Evolutionary conservation across 371 early-diverging fungal species (phyloP).

Genomic region (Mucor velutinosus): DNA sequence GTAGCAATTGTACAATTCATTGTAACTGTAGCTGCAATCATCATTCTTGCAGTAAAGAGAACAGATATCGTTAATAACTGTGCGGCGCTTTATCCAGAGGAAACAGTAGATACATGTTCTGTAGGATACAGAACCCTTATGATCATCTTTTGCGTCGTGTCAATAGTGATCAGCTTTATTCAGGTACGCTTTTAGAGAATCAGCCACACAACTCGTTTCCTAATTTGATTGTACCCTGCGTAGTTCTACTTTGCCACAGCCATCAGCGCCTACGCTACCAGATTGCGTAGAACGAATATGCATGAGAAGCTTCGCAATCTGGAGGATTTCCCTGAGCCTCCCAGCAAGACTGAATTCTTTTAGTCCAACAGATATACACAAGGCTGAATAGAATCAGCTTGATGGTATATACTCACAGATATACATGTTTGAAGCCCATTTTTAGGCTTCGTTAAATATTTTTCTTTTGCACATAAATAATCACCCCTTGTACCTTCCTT

Average conservation of each 20-base stretch:
- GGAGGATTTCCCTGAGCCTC: conserved; percentile 36
- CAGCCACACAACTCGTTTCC: conserved; percentile 6
- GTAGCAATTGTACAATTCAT: conserved; percentile 17
- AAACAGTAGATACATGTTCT: conserved; percentile 16
- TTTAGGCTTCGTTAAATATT: neutral
- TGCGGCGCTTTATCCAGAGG: neutral
- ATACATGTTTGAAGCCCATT: neutral
- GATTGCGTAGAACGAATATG: conserved; percentile 31
- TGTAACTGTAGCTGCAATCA: conserved; percentile 16
- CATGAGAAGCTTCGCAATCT: conserved; percentile 33
- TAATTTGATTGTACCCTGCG: neutral
- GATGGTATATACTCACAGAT: neutral
- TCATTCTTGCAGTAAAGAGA: conserved; percentile 16
- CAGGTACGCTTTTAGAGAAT: conserved; percentile 18
- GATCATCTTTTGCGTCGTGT: conserved; percentile 7
- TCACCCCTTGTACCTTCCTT: conserved; percentile 6
- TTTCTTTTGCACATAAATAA: conserved; percentile 5
- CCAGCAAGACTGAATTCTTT: conserved; percentile 23
- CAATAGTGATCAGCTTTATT: conserved; percentile 16
- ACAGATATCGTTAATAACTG: conserved; percentile 11
- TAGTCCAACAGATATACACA: neutral
- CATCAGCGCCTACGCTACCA: conserved; percentile 32
- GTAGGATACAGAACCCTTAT: conserved; percentile 15
- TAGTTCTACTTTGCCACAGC: conserved; percentile 33
- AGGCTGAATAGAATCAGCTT: neutral